Evolutionary conservation across 2,329 filamentous ascomycete genomes (phyloP).

Genomic region (Nigrospora osmanthi): DNA sequence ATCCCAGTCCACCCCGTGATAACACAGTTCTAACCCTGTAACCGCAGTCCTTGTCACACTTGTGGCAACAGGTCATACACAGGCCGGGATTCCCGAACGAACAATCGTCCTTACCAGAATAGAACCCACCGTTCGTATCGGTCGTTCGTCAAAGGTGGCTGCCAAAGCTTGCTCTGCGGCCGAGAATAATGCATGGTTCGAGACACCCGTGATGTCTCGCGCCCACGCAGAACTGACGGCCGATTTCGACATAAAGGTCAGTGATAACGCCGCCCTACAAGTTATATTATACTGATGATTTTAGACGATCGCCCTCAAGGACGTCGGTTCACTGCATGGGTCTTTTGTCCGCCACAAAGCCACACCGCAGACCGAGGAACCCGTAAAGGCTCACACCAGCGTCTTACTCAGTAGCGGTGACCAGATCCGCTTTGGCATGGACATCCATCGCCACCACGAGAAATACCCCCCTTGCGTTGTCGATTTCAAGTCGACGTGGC

Average conservation of each 20-base stretch:
- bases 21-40: neutral
- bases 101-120: constrained; percentile 19
- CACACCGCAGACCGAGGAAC: constrained; percentile 9
- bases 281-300: constrained; percentile 7
- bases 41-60: too few relatives aligned
- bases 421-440: constrained; percentile 27
- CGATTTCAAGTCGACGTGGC: constrained; percentile 17
- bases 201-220: constrained; percentile 65
- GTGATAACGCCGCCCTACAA: constrained; percentile 4
- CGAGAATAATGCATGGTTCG: constrained; percentile 55
- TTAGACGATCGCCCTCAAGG: constrained; percentile 36
- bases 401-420: constrained; percentile 25
- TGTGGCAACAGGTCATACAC: too few relatives aligned
- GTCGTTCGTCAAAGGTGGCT: constrained; percentile 36
- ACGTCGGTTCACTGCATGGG: constrained; percentile 44
- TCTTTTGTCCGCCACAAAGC: constrained; percentile 33
- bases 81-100: constrained; percentile 10
- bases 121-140: constrained; percentile 22
- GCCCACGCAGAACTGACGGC: constrained; percentile 51
- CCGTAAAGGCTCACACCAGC: constrained; percentile 9
- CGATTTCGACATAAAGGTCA: constrained; percentile 35
- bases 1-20: too few relatives aligned
- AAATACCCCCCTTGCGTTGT: constrained; percentile 31
- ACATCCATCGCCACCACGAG: constrained; percentile 26
- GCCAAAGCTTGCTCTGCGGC: constrained; percentile 31